phyloP scores from a whole-genome alignment of 2,329 filamentous ascomycete genomes.

The Aureobasidium sp. region DNA sequence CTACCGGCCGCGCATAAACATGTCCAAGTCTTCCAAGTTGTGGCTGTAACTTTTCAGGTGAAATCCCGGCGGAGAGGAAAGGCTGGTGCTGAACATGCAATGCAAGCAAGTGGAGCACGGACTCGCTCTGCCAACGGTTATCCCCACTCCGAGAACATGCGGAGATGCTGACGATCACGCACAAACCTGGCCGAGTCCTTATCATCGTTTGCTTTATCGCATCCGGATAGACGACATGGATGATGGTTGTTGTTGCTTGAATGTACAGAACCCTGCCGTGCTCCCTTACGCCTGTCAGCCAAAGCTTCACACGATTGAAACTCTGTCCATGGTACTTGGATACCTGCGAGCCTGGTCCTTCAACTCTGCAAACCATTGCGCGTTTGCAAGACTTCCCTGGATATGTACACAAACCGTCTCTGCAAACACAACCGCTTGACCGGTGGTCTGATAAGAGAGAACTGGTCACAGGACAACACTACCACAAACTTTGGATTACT shows the following conservation, averaged over 20 bases:
- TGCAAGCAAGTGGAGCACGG: not conserved
- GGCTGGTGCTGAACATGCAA: conserved; percentile 2
- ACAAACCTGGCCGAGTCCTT: conserved; percentile 6
- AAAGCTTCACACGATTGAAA: not conserved
- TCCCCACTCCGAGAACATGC: conserved; percentile 3
- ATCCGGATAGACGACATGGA: not conserved
- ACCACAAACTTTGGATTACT: not conserved
- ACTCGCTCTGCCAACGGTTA: conserved; percentile 1
- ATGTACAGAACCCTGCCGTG: not conserved
- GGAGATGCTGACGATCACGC: conserved; percentile 3
- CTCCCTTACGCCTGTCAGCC: not conserved
- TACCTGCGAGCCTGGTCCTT: not conserved
- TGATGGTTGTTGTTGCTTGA: not conserved
- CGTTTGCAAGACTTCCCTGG: not conserved
- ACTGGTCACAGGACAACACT: not conserved
- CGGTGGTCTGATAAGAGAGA: not conserved
- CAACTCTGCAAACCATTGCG: not conserved
- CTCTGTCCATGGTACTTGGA: not conserved
- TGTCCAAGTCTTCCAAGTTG: conserved; percentile 5
- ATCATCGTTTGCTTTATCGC: not conserved
- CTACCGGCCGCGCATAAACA: conserved; percentile 2
- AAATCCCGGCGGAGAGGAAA: not conserved
- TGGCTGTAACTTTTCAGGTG: conserved; percentile 1
- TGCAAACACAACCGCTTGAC: not conserved
- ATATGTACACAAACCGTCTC: not conserved